Base-by-base conservation (phyloP, 371 early-diverging fungal genomes). In the Chytridiales sp. region DNA sequence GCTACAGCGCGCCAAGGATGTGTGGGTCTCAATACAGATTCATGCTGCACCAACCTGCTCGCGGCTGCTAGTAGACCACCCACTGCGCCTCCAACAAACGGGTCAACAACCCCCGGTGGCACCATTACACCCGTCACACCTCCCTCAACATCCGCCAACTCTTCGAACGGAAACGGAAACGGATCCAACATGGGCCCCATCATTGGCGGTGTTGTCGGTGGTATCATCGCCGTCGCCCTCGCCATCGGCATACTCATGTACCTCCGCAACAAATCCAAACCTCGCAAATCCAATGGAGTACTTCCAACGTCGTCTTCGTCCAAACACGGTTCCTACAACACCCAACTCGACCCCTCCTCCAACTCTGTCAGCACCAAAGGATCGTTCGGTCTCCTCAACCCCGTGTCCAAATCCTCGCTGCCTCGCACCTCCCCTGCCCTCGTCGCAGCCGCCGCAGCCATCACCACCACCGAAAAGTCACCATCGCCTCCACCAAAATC, bases 301-400 rank as follows among this genome's bases (percentile, higher is more conserved):
- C 15, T 36, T 19, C 30, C 22, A 19, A 43, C 49, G 26, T 9
- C 36, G 1, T 22, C 26, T 9, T 19, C 32, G 15, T 19, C 38
- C 6, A 31, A 58, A 27, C 22, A 48, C 15, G 59, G 30, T 31
- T 41, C 53, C 39, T 27, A 59, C 42, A 36, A 40, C 35, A 22
- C 30, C 31, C 51, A 51, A 40, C 63, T 48, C 51, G 43, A 46
- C 17, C 36, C 32, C 30, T n/a, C 59, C 27, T 29, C 32, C 21
- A 30, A 46, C 52, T 27, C 57, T 30, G 24, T 27, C 48, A 44
- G 56, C 57, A 39, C 36, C 35, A 52, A 51, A 31, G 48, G 48
- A 11, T 34, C n/a, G 34, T 48, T 36, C 36, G 48, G 48, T 4
- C 19, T 34, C 21, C 31, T 34, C 22, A 39, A 29, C 1, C 47